A percentile compares a stretch with the other conserved stretches of the same genome.
Evolutionary conservation across 148 eudicot species (phyloP).

Genomic region (Euryodendron excelsum): DNA sequence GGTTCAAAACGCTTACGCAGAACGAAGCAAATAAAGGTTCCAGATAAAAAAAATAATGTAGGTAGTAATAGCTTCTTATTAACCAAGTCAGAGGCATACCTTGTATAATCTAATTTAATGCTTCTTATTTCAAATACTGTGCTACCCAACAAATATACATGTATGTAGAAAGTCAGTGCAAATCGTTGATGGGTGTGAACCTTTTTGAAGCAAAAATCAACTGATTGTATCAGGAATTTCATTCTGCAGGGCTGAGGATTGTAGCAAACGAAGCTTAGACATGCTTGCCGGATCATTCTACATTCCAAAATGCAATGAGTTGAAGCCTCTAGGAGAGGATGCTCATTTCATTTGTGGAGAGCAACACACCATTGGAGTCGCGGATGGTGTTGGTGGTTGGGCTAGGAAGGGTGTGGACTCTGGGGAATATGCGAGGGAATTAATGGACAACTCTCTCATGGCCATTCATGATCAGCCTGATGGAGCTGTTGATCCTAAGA

Average conservation of each 20-base stretch:
- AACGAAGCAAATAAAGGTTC: too few species aligned
- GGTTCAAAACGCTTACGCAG: too few species aligned
- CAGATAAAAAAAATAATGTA: too few species aligned
- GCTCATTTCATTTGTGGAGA: not conserved
- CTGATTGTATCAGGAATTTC: not conserved
- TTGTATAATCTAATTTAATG: too few species aligned
- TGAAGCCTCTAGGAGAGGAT: conserved; percentile 7
- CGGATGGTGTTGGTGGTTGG: conserved; percentile 24
- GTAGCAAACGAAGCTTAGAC: conserved; percentile 5
- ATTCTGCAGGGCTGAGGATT: not conserved
- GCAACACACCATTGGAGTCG: conserved; percentile 11
- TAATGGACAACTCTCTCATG: not conserved
- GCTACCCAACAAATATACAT: too few species aligned
- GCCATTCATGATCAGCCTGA: not conserved
- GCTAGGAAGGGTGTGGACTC: conserved; percentile 10
- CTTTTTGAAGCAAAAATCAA: too few species aligned
- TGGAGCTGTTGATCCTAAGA: not conserved
- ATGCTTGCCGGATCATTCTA: conserved; percentile 1
- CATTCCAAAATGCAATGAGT: not conserved
- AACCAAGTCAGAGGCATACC: too few species aligned
- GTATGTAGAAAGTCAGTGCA: too few species aligned
- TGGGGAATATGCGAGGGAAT: conserved; percentile 9
- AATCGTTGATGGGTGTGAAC: too few species aligned
- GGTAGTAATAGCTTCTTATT: too few species aligned
- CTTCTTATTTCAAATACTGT: too few species aligned